Percentiles rank a stretch among this genome's conserved stretches.
These are phyloP conservation scores for Xylaria multiplex DNA, from an alignment of 2,329 filamentous ascomycete genomes.

Conservation along the genomic window DNA sequence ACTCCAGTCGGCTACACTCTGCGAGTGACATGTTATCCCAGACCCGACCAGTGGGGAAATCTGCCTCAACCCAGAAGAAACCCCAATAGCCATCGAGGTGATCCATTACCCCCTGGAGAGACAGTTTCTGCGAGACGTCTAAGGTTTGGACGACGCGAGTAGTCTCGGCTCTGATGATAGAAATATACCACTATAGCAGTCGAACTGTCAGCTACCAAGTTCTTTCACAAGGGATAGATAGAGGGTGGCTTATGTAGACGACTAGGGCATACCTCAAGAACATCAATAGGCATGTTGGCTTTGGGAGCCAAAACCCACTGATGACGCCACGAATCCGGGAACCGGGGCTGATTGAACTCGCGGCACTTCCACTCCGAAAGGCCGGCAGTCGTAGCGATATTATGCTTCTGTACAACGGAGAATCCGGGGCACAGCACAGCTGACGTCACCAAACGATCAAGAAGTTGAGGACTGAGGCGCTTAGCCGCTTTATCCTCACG, in stretches of 20 bases:
- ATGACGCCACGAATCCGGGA: conserved; percentile 61
- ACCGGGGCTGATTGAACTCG: conserved; percentile 59
- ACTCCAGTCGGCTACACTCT: conserved; percentile 58
- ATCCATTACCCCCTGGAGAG: conserved; percentile 45
- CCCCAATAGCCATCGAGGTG: conserved; percentile 61
- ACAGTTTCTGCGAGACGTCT: conserved; percentile 55
- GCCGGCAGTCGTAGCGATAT: conserved; percentile 58
- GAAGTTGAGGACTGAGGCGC: conserved; percentile 63
- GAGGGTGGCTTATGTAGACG: not conserved
- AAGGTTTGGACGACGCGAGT: conserved; percentile 53
- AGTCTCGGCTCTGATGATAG: conserved; percentile 64
- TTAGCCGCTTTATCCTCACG: conserved; percentile 34
- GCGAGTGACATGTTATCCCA: conserved; percentile 63
- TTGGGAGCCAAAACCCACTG: conserved; percentile 63
- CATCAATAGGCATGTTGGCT: conserved; percentile 59
- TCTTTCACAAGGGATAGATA: not conserved
- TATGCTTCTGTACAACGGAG: conserved; percentile 69
- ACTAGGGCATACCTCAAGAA: conserved; percentile 62
- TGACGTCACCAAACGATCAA: conserved; percentile 62
- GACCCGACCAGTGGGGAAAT: conserved; percentile 52
- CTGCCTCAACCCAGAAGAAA: conserved; percentile 61
- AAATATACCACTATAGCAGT: conserved; percentile 64
- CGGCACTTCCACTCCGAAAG: conserved; percentile 51
- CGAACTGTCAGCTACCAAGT: conserved; percentile 33
- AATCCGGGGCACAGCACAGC: conserved; percentile 70